phyloP scores from a whole-genome alignment of 108 stramenopile genomes.

The Pseudonitzschia multiseries region DNA sequence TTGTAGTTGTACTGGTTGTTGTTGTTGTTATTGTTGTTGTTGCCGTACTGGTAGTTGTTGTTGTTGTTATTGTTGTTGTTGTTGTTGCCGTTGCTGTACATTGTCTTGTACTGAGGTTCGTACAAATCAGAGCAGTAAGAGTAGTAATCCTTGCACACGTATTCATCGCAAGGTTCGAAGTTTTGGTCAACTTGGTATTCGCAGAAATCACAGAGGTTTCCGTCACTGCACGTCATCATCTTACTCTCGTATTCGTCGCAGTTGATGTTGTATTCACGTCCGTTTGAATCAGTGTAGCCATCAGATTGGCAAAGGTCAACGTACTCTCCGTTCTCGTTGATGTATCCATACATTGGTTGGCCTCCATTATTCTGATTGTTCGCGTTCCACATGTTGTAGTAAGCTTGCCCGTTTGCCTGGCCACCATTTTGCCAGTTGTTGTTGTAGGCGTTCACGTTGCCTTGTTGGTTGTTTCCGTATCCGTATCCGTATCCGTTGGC shows the following conservation, averaged over 20 bases:
- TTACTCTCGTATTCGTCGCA: slow-evolving; percentile 5
- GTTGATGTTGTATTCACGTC: slow-evolving; percentile 8
- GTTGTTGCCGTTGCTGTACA: background rate
- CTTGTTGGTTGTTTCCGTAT: slow-evolving; percentile 25
- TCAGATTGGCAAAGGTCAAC: slow-evolving; percentile 6
- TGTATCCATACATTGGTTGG: slow-evolving; percentile 12
- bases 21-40: no score
- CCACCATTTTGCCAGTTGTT: slow-evolving; percentile 10
- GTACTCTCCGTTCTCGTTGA: slow-evolving; percentile 13
- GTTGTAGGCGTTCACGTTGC: slow-evolving; percentile 6
- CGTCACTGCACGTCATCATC: slow-evolving; percentile 20
- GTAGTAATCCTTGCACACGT: slow-evolving; percentile 38
- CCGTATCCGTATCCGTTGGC: slow-evolving; percentile 22
- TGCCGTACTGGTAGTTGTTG: slow-evolving; percentile 20
- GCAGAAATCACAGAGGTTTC: slow-evolving; percentile 26
- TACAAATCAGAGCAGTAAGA: slow-evolving; percentile 34
- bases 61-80: slow-evolving; percentile 12
- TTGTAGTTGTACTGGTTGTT: background rate
- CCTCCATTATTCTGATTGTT: background rate
- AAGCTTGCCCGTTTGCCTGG: slow-evolving; percentile 8
- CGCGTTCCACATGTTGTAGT: slow-evolving; percentile 12
- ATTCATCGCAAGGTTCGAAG: slow-evolving; percentile 26
- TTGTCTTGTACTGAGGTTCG: slow-evolving; percentile 10
- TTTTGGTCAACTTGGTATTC: slow-evolving; percentile 21
- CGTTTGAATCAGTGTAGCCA: slow-evolving; percentile 13